These are phyloP conservation scores for Mesembryanthemum crystallinum DNA, from an alignment of 148 eudicot species.

Conservation along the genomic window DNA sequence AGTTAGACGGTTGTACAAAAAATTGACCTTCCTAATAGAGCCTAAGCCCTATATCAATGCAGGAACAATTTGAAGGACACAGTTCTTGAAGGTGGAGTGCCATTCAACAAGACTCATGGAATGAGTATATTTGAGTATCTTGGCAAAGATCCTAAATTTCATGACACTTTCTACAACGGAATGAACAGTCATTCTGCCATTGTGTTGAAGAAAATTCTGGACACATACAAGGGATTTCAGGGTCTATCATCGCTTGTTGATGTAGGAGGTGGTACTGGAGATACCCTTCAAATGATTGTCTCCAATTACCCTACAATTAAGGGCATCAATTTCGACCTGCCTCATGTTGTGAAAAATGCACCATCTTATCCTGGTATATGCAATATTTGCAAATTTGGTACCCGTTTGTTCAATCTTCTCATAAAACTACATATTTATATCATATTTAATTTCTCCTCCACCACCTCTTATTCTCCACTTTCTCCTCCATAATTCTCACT, in stretches of 20 bases:
- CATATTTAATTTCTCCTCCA: too few species aligned
- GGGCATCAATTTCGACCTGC: slow-evolving; percentile 28
- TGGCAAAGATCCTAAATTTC: slow-evolving; percentile 18
- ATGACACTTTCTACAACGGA: slow-evolving; percentile 19
- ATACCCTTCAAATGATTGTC: slow-evolving; percentile 14
- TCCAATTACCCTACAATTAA: slow-evolving; percentile 23
- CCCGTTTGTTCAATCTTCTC: too few species aligned
- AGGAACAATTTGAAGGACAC: slow-evolving; percentile 26
- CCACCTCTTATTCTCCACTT: too few species aligned
- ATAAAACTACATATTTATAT: too few species aligned
- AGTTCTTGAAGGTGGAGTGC: slow-evolving; percentile 6
- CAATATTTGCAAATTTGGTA: too few species aligned
- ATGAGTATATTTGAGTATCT: slow-evolving; percentile 20
- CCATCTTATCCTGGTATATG: slow-evolving; percentile 26
- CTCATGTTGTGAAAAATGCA: slow-evolving; percentile 26
- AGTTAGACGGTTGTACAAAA: too few species aligned
- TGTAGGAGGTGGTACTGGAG: slow-evolving; percentile 31
- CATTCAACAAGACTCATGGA: slow-evolving; percentile 23
- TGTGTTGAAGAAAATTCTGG: slow-evolving; percentile 17
- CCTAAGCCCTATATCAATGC: too few species aligned
- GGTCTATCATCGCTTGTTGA: slow-evolving; percentile 22
- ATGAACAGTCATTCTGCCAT: slow-evolving; percentile 29
- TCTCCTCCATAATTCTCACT: too few species aligned
- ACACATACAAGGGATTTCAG: slow-evolving; percentile 21
- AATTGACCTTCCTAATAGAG: too few species aligned